Percentiles rank a stretch among this genome's conserved stretches.
Evolutionary conservation across 2,329 filamentous ascomycete genomes (phyloP).

Genomic region (Fusarium oligoseptatum): DNA sequence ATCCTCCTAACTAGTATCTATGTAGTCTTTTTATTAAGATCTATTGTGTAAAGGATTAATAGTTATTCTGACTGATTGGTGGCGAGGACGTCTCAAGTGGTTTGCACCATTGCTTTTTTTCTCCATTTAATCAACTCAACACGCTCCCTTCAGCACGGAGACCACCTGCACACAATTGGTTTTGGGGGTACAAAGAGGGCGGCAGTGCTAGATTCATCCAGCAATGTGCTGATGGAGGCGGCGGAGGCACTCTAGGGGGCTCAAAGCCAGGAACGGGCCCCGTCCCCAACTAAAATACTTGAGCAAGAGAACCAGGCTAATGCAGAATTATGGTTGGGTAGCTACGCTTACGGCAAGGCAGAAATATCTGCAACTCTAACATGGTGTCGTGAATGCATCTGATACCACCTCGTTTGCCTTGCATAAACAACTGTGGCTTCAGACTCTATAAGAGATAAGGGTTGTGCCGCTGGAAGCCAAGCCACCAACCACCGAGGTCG

Average conservation of each 20-base stretch:
- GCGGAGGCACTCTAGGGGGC: neutral
- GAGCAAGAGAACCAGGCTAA: no score
- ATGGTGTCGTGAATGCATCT: neutral
- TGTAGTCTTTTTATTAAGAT: no score
- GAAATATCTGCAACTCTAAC: neutral
- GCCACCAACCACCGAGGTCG: neutral
- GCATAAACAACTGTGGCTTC: neutral
- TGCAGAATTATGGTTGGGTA: neutral
- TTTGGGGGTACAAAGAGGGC: no score
- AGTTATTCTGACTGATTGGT: neutral
- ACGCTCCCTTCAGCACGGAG: no score
- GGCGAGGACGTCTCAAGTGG: neutral
- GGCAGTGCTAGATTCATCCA: neutral
- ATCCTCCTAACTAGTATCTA: no score
- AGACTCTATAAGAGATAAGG: neutral
- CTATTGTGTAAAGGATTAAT: no score
- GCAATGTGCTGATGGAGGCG: neutral
- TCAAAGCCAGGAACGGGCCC: no score
- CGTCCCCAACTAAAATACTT: no score
- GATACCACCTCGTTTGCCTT: neutral
- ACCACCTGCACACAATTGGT: no score
- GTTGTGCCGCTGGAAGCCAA: neutral
- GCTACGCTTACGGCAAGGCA: neutral
- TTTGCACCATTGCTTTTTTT: neutral
- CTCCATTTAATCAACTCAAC: neutral